Evolutionary conservation across 192 early-diverging fungal genomes (phyloP).

Genomic region (Backusella parvicylindrica): DNA sequence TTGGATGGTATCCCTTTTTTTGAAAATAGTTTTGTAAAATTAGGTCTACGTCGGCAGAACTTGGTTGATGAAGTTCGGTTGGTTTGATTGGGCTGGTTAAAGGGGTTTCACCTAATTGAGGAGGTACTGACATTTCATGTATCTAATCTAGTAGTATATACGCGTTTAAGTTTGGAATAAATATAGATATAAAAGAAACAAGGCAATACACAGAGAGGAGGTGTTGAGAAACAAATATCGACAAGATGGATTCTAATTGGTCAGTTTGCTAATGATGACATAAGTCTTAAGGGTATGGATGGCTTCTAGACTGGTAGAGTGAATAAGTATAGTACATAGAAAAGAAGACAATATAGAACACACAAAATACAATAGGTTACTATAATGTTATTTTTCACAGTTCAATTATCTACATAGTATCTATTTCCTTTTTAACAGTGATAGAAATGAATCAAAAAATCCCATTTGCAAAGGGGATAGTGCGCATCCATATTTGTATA

Average conservation of each 20-base stretch:
- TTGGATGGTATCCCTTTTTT: slow-evolving; percentile 63
- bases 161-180: neutral
- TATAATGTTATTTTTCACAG: too few species aligned
- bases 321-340: neutral
- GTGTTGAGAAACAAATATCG: neutral
- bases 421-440: too few species aligned
- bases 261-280: neutral
- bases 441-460: too few species aligned
- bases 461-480: too few species aligned
- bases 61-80: neutral
- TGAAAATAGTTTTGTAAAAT: slow-evolving; percentile 19
- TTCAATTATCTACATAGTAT: too few species aligned
- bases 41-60: neutral
- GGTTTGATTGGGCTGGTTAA: slow-evolving; percentile 1
- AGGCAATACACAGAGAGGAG: neutral
- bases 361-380: too few species aligned
- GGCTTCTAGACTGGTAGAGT: too few species aligned
- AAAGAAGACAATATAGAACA: neutral
- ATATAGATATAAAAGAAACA: neutral
- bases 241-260: neutral
- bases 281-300: neutral
- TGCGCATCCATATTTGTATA: too few species aligned
- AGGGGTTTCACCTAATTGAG: neutral
- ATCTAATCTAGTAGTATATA: neutral
- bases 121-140: slow-evolving; percentile 3